phyloP scores from a whole-genome alignment of 75 land plant genomes.

The Cryptomeria japonica region DNA sequence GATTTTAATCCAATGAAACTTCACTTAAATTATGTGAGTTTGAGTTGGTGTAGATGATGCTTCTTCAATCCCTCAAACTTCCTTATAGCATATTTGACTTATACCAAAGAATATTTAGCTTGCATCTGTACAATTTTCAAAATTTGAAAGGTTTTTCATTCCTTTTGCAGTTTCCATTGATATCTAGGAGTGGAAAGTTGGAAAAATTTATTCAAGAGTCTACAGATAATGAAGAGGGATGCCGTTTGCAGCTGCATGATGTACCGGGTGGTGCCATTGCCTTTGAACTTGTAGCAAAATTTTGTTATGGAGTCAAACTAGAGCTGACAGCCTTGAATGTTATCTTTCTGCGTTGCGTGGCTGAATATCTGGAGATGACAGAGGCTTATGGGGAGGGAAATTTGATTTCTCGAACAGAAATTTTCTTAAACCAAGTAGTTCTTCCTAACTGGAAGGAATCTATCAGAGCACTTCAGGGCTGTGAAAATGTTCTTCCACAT shows the following conservation, averaged over 20 bases:
- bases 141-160: neutral
- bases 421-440: conserved; percentile 31
- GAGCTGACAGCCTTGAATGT: conserved; percentile 50
- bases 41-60: neutral
- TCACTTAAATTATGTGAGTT: neutral
- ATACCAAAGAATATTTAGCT: neutral
- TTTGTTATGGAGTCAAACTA: conserved; percentile 51
- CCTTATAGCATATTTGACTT: neutral
- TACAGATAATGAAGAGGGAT: conserved; percentile 23
- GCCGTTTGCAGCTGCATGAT: conserved; percentile 29
- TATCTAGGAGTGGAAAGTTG: conserved; percentile 35
- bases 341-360: conserved; percentile 40
- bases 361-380: conserved; percentile 61
- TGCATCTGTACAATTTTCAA: neutral
- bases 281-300: conserved; percentile 49
- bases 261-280: conserved; percentile 50
- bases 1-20: too few relatives aligned
- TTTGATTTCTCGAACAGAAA: conserved; percentile 26
- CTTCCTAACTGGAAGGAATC: conserved; percentile 48
- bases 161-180: conserved; percentile 38
- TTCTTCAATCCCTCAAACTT: neutral
- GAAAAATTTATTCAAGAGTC: conserved; percentile 27
- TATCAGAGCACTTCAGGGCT: conserved; percentile 29
- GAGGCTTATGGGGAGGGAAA: conserved; percentile 47
- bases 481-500: conserved; percentile 29